Base-by-base conservation (phyloP, 1,284 basidiomycete genomes). In the Sanghuangporus weigelae region DNA sequence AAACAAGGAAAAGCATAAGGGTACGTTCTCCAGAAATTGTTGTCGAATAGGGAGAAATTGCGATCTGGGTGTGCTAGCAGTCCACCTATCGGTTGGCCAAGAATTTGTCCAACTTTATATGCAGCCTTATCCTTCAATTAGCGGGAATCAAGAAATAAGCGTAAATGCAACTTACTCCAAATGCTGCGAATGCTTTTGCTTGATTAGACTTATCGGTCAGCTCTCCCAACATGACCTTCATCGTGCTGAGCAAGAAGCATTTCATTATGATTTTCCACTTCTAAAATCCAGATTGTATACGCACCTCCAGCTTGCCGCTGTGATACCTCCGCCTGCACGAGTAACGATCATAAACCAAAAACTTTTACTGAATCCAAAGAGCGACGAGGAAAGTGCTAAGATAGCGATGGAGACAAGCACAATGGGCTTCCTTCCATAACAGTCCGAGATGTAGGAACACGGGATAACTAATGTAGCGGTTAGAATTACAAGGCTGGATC, bases 1-100 rank as follows among this genome's bases (percentile, higher is more conserved):
- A 71, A 54, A 60, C 68, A 70, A 11, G 70, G 70, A 35, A 71
- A 60, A n/a, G 69, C 48, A 54, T 67, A 71, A 19, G 70, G 70
- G 39, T 71, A 66, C 11, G 38, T 57, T 23, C 40, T 49, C 70
- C 70, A 71, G 51, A 71, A 71, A 6, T 40, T 40, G 19, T 62
- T 64, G 16, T 62, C 35, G 44, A 70, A 69, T 14, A 48, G 35
- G 8, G 63, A 48, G 46, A 69, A 68, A 35, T 61, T 65, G 12
- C 69, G 64, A 40, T 66, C 69, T 4, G 70, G 70, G 39, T 69
- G 64, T 1, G 68, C 65, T 23, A 71, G 63, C 36, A 69, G 42
- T 6, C 70, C 70, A 21, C 70, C 70, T 16, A 69, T 60, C 16
- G 69, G 67, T 10, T 69, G 65, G 5, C 70, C 69, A 36, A 62